Percentiles rank a stretch among this genome's conserved stretches.
Conservation (phyloP, 345 rosid species). For the Eucalyptus marginata region DNA sequence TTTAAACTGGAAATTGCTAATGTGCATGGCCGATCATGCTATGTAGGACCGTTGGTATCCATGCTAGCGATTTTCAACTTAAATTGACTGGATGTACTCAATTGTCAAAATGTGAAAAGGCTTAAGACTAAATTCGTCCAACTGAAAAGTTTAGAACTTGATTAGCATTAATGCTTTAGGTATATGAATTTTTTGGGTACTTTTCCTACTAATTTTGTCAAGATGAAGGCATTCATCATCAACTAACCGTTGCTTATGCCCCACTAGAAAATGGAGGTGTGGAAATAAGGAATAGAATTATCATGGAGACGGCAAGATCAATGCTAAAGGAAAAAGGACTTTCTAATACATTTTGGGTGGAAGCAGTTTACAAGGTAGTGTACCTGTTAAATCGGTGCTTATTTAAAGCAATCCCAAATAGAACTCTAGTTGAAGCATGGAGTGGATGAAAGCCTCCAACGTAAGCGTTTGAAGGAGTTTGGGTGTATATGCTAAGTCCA, state of each 20-base stretch:
- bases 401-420: background rate
- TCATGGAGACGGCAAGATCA: background rate
- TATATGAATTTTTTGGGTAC: too few relatives aligned
- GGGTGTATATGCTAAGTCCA: background rate
- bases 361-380: background rate
- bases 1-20: too few relatives aligned
- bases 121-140: too few relatives aligned
- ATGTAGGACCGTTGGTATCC: too few relatives aligned
- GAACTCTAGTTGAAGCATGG: background rate
- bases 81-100: too few relatives aligned
- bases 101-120: too few relatives aligned
- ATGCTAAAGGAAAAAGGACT: background rate
- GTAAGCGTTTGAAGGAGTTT: background rate
- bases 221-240: background rate
- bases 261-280: background rate
- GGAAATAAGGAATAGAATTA: background rate
- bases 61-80: rapidly evolving
- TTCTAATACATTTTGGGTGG: background rate
- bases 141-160: too few relatives aligned
- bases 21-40: too few relatives aligned
- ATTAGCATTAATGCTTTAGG: too few relatives aligned
- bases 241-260: background rate
- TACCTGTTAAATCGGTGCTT: rapidly evolving
- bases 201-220: too few relatives aligned
- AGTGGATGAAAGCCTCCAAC: background rate